Evolutionary conservation across 108 stramenopile species (phyloP), one percentile per base, ranked within the genome.

Genomic region (Phaeodactylum tricornutum): DNA sequence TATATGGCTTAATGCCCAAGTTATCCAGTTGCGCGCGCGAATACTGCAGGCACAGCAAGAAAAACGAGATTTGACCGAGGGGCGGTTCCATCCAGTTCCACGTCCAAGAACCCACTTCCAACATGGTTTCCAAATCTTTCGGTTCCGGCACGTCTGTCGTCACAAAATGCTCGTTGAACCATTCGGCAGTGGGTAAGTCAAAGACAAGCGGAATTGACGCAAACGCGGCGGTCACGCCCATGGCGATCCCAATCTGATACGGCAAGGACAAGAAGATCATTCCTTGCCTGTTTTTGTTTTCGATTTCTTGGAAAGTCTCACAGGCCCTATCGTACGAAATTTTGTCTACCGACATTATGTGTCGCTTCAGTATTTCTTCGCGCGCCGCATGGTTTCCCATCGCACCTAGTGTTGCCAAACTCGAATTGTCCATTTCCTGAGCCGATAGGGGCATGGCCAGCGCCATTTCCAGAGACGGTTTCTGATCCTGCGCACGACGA

Each of bases 21-120:
- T 91, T 94, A 44, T 74, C 42, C 35, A 94, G 56, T 56, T 94
- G 87, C 7, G 74, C 53, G 6, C 92, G 64, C 59, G 51, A 30
- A 59, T 50, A 76, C 59, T 92, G 90, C 47, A 92, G 50, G 40
- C 74, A 76, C 42, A 95, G 53, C 40, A 95, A 63, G 26, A 71
- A 57, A 71, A 92, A 95, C 28, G 74, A 75, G 6, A 75, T 34
- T 24, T 81, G 79, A n/a, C 93, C 85, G 46, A 88, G 55, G 1
- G 74, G 65, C 8, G 91, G 91, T 50, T 92, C 87, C 80, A 85
- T 85, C 87, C 87, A 89, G 23, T 73, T 65, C 84, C 88, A 90
- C 28, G 64, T 66, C 78, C 80, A 84, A 9, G 66, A 39, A 54
- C 84, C 89, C 0, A 82, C 81, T 52, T 94, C 93, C 38, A 87